phyloP scores from a whole-genome alignment of 2,329 filamentous ascomycete genomes.

The Fusarium globosum region DNA sequence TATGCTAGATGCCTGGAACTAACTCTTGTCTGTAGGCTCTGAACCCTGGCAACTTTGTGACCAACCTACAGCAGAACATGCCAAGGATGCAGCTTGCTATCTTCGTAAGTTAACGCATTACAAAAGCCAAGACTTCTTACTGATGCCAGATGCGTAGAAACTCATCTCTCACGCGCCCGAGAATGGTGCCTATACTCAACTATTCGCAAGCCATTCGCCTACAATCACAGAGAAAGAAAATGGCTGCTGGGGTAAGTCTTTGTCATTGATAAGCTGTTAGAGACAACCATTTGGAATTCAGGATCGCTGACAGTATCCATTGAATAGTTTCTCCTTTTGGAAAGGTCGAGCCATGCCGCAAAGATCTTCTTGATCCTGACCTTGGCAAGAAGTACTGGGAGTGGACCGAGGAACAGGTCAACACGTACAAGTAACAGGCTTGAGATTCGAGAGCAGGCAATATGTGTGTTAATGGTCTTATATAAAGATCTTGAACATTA shows the following conservation, averaged over 20 bases:
- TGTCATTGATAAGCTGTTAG: neutral
- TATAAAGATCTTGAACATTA: too few relatives aligned
- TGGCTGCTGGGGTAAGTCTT: neutral
- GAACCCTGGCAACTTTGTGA: neutral
- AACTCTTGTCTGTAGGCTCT: neutral
- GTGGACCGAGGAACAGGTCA: neutral
- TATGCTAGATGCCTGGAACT: neutral
- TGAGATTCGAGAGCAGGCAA: fast-evolving
- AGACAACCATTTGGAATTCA: fast-evolving
- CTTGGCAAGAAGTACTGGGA: neutral
- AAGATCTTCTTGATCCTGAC: neutral
- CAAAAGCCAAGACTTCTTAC: fast-evolving
- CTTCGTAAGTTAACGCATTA: fast-evolving
- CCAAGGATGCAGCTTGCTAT: neutral
- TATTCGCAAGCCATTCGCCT: neutral
- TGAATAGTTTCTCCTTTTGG: neutral
- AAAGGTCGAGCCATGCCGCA: neutral
- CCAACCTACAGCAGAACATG: neutral
- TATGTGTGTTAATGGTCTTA: too few relatives aligned
- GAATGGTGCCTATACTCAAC: neutral
- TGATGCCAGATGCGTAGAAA: fast-evolving
- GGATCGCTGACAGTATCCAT: neutral
- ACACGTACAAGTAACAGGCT: neutral
- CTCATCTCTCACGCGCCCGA: neutral
- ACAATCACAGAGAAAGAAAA: neutral